These are phyloP conservation scores for Apiospora arundinis DNA, from an alignment of 2,329 filamentous ascomycete species.

Conservation along the genomic window DNA sequence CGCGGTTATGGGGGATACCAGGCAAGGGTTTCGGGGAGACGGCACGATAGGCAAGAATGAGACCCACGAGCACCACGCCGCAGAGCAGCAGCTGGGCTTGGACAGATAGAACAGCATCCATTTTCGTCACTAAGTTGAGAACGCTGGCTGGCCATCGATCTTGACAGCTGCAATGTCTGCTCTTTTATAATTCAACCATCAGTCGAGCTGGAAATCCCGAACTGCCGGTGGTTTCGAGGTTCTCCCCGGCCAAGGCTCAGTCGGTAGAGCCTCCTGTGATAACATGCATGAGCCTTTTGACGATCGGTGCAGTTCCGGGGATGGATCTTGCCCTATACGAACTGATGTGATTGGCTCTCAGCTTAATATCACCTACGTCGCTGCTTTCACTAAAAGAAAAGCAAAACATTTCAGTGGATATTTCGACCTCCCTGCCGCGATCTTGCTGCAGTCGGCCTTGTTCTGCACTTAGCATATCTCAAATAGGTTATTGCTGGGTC, in stretches of 20 bases:
- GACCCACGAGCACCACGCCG: background rate
- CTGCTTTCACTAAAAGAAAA: no score
- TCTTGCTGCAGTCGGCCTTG: background rate
- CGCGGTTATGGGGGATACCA: constrained; percentile 28
- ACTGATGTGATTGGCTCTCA: no score
- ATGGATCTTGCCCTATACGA: background rate
- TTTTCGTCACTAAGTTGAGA: background rate
- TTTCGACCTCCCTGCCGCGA: no score
- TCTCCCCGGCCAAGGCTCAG: no score
- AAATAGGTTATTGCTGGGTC: background rate
- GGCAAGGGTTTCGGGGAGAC: constrained; percentile 27
- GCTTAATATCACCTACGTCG: no score
- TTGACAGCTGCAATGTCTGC: background rate
- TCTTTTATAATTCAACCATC: no score
- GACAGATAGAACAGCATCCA: background rate
- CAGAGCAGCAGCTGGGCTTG: background rate
- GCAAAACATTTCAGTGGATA: no score
- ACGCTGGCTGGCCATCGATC: background rate
- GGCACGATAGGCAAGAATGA: constrained; percentile 21
- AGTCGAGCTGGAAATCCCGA: background rate
- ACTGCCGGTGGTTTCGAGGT: no score
- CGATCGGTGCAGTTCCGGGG: background rate
- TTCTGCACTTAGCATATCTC: background rate
- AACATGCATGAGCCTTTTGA: background rate
- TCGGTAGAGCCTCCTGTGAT: background rate